These are phyloP conservation scores for Pseudocercospora eumusae DNA, from an alignment of 2,329 filamentous ascomycete genomes.

Conservation along the genomic window DNA sequence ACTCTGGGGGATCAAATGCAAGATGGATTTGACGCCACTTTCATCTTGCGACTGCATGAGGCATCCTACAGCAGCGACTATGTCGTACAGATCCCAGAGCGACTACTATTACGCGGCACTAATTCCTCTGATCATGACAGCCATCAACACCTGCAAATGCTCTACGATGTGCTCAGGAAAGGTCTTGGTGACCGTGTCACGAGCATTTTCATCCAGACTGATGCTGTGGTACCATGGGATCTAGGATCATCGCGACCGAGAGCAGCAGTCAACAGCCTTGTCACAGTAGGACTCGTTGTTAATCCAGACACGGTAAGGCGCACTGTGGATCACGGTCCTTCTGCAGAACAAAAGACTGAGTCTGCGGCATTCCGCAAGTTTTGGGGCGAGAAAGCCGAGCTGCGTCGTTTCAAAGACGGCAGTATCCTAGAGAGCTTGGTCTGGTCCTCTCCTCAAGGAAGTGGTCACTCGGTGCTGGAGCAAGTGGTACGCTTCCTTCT, in stretches of 20 bases:
- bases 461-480: conserved; percentile 65
- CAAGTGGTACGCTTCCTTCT: conserved; percentile 77
- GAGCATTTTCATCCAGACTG: conserved; percentile 57
- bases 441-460: conserved; percentile 66
- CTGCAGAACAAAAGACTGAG: conserved; percentile 81
- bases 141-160: conserved; percentile 45
- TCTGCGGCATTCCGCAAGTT: conserved; percentile 82
- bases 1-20: conserved; percentile 72
- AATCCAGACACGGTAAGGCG: conserved; percentile 72
- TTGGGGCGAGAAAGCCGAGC: conserved; percentile 91
- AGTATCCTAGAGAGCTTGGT: conserved; percentile 90
- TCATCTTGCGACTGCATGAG: conserved; percentile 65
- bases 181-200: conserved; percentile 75
- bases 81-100: conserved; percentile 43
- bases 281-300: conserved; percentile 70
- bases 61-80: conserved; percentile 59
- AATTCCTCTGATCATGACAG: conserved; percentile 4
- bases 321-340: conserved; percentile 82
- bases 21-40: conserved; percentile 82
- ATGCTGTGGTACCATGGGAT: conserved; percentile 39
- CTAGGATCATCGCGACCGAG: conserved; percentile 37
- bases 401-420: conserved; percentile 92
- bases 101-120: conserved; percentile 9
- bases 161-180: conserved; percentile 66
- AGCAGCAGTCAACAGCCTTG: conserved; percentile 35